Conservation (phyloP, 192 early-diverging fungal genomes). For the Jimgerdemannia flammicorona region DNA sequence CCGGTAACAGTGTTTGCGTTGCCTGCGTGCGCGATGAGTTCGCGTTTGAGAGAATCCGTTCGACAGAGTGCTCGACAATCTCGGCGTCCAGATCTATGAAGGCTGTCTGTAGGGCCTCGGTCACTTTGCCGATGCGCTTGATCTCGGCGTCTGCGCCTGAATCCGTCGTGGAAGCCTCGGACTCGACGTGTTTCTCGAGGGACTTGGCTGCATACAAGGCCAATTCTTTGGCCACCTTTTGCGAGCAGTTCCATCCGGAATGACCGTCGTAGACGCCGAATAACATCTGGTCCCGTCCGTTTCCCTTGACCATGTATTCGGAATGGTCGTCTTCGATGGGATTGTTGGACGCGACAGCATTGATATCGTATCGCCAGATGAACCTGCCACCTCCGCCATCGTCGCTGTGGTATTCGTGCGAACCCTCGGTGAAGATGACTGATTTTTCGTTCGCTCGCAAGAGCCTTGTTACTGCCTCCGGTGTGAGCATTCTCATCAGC, state of each 20-base stretch:
- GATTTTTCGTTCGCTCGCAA: conserved; percentile 1
- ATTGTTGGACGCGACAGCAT: not conserved
- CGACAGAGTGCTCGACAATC: not conserved
- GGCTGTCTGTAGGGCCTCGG: not conserved
- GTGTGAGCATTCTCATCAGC: not conserved
- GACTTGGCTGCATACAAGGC: not conserved
- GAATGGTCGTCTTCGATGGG: conserved; percentile 6
- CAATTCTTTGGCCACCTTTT: not conserved
- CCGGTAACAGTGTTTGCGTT: not conserved
- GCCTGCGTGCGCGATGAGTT: not conserved
- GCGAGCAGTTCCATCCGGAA: conserved; percentile 1
- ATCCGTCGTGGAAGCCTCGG: not conserved
- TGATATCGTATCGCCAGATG: conserved; percentile 1
- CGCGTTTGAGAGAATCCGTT: not conserved
- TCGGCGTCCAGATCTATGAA: not conserved
- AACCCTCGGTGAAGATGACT: not conserved
- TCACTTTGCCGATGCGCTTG: not conserved
- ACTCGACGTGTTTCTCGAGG: not conserved
- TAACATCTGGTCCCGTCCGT: not conserved
- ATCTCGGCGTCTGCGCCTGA: not conserved
- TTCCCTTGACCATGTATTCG: not conserved
- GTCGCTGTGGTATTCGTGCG: not conserved
- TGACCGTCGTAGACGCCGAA: conserved; percentile 2
- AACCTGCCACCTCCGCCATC: not conserved
- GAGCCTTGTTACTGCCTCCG: not conserved